These are phyloP conservation scores for Arabidopsis hybrid DNA, from an alignment of 441 rosid genomes.

Conservation along the genomic window DNA sequence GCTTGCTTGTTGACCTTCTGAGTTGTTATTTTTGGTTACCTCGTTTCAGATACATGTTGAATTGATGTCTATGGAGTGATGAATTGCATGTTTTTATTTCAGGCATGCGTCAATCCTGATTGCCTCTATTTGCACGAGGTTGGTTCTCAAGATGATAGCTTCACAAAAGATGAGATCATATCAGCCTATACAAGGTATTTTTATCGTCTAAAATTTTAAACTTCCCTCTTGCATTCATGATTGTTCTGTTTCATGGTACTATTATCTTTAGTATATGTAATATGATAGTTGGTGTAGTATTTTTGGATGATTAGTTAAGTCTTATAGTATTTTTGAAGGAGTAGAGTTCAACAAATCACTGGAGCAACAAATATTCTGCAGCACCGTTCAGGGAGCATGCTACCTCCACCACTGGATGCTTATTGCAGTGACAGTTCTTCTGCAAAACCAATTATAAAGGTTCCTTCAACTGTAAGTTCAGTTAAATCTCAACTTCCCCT, in stretches of 20 bases:
- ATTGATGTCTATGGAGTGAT: conserved; percentile 13
- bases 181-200: conserved; percentile 77
- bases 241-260: conserved; percentile 15
- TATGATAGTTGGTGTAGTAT: conserved; percentile 31
- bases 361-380: conserved; percentile 52
- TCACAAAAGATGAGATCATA: conserved; percentile 86
- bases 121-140: conserved; percentile 91
- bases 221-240: neutral
- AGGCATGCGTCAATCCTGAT: conserved; percentile 91
- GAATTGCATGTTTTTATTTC: conserved; percentile 41
- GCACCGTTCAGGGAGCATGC: conserved; percentile 54
- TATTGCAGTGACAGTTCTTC: conserved; percentile 46
- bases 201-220: neutral
- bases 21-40: conserved; percentile 22
- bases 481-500: neutral
- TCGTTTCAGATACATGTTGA: conserved; percentile 10
- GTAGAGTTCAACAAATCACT: conserved; percentile 63
- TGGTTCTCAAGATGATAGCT: conserved; percentile 92
- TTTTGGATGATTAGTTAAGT: conserved; percentile 48
- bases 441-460: conserved; percentile 52
- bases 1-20: conserved; percentile 19
- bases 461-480: conserved; percentile 52
- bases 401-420: conserved; percentile 64
- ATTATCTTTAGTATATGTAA: conserved; percentile 15
- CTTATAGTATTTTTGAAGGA: conserved; percentile 52